Evolutionary conservation across 2,329 filamentous ascomycete species (phyloP).

Genomic region (Bipolaris sorokiniana): DNA sequence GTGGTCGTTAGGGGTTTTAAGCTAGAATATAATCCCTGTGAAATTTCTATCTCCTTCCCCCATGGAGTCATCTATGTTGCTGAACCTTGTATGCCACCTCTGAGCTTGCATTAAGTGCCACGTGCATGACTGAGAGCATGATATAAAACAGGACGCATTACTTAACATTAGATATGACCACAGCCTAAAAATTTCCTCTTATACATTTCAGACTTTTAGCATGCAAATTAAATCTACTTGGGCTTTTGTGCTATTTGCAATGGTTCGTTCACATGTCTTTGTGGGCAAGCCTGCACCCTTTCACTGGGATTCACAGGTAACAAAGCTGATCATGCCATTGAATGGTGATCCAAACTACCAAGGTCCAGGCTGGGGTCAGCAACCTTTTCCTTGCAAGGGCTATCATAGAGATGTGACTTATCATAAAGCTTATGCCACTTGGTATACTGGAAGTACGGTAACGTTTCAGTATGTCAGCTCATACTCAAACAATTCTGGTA

Average conservation of each 20-base stretch:
- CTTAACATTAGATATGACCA: too few relatives aligned
- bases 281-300: slow-evolving; percentile 5
- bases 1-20: too few relatives aligned
- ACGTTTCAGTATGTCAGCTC: slow-evolving; percentile 8
- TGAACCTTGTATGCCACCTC: too few relatives aligned
- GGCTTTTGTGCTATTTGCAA: neutral
- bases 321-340: slow-evolving; percentile 15
- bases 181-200: too few relatives aligned
- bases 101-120: too few relatives aligned
- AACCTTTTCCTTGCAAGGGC: slow-evolving; percentile 11
- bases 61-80: too few relatives aligned
- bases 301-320: neutral
- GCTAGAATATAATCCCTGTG: too few relatives aligned
- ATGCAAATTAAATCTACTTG: neutral
- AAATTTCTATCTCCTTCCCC: too few relatives aligned
- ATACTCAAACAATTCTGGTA: neutral
- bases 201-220: too few relatives aligned
- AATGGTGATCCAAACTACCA: slow-evolving; percentile 11
- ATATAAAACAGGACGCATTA: too few relatives aligned
- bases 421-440: slow-evolving; percentile 3
- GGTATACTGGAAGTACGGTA: slow-evolving; percentile 4
- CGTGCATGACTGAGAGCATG: too few relatives aligned
- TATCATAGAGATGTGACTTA: neutral
- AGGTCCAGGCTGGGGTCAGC: slow-evolving; percentile 6
- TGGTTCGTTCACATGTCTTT: slow-evolving; percentile 9